Evolutionary conservation across 331 rosid genomes (phyloP).

Genomic region (Rhamnella rubrinervis): DNA sequence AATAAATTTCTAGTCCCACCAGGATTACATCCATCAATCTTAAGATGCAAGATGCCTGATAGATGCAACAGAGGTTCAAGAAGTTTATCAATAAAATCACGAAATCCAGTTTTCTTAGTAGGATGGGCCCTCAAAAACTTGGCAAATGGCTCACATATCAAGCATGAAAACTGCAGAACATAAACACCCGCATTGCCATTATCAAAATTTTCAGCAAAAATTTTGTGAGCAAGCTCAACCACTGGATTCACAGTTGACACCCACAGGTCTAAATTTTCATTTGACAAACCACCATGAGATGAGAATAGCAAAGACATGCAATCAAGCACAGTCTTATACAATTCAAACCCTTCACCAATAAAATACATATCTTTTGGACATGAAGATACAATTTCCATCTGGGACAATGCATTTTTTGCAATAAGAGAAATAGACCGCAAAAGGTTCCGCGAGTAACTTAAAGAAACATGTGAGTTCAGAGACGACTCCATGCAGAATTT

Average conservation of each 20-base stretch:
- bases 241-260: conserved; percentile 46
- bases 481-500: conserved; percentile 80
- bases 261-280: conserved; percentile 76
- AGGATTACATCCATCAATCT: conserved; percentile 36
- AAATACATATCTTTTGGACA: conserved; percentile 26
- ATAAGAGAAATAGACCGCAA: conserved; percentile 51
- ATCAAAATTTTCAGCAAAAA: conserved; percentile 43
- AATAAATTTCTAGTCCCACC: conserved; percentile 40
- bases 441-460: conserved; percentile 64
- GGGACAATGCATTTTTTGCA: conserved; percentile 46
- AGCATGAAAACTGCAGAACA: conserved; percentile 49
- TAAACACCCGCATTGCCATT: conserved; percentile 40
- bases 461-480: conserved; percentile 39
- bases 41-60: conserved; percentile 48
- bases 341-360: conserved; percentile 39
- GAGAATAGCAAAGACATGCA: conserved; percentile 74
- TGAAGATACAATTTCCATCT: conserved; percentile 28
- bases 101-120: conserved; percentile 69
- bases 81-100: conserved; percentile 64
- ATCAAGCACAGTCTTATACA: conserved; percentile 51
- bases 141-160: conserved; percentile 76
- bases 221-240: conserved; percentile 56
- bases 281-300: conserved; percentile 67
- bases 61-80: conserved; percentile 77
- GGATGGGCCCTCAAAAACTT: conserved; percentile 67